These are phyloP conservation scores for Leucaena leucocephala DNA, from an alignment of 306 rosid genomes.

Conservation along the genomic window DNA sequence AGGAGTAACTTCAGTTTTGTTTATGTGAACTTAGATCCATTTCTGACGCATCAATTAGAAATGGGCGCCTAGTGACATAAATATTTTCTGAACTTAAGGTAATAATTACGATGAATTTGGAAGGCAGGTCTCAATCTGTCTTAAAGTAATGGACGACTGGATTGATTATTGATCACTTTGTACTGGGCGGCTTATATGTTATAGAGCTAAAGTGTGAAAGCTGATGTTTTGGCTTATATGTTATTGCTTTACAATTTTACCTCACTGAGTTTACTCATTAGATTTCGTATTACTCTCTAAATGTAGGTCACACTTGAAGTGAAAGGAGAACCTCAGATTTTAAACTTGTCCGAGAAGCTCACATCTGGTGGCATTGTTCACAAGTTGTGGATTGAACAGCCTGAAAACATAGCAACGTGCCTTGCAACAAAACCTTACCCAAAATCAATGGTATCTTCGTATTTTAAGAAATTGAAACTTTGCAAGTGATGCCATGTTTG, in stretches of 20 bases:
- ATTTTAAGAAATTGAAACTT: conserved; percentile 62
- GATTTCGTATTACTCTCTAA: neutral
- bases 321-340: conserved; percentile 60
- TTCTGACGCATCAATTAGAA: neutral
- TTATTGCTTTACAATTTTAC: neutral
- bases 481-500: conserved; percentile 50
- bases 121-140: neutral
- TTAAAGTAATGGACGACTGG: neutral
- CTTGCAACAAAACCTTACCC: conserved; percentile 73
- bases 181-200: neutral
- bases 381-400: conserved; percentile 65
- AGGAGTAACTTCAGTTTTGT: neutral
- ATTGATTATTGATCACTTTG: neutral
- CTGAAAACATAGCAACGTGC: conserved; percentile 64
- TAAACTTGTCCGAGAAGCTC: conserved; percentile 65
- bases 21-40: neutral
- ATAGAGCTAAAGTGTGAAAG: neutral
- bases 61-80: neutral
- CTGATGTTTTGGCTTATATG: neutral
- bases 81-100: neutral
- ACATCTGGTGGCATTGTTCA: conserved; percentile 52
- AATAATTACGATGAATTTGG: neutral
- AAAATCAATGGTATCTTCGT: conserved; percentile 50
- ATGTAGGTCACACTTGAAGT: conserved; percentile 69
- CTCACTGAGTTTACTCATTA: neutral